Base-by-base conservation (phyloP, 768 basidiomycete genomes). In the Galerina marginata region DNA sequence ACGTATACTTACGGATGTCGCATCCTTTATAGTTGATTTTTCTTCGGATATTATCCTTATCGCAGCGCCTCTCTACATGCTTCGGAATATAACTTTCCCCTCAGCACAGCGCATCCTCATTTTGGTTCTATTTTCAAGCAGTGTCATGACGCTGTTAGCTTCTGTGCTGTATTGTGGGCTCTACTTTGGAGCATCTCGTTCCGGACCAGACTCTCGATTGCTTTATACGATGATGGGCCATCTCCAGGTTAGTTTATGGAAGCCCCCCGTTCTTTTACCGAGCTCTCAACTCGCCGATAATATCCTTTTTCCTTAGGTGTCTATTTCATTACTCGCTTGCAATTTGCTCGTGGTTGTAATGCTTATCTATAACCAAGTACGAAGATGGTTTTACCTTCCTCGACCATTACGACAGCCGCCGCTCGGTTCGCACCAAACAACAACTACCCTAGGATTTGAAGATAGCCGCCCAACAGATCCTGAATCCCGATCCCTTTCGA, bases 11-110 rank as follows among this genome's bases (percentile, higher is more conserved):
- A 6, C 9, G 7, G 29, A 33, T 6, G 9, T 23, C n/a, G 4
- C 52, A 16, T 50, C 39, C 44, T 7, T 2, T 25, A 29, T 10
- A 74, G 72, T 65, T n/a, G 71, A 74, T 51, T 54, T 72, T 29
- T n/a, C 63, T 10, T 66, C 69, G 9, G 74, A 74, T 59, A 59
- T 63, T 9, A 60, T 65, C 25, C 65, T 74, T 3, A 63, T 72
- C 38, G 39, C 51, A 16, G 66, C 70, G 23, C 74, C 74, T 6
- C 54, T 71, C 4, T 57, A 61, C 16, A 62, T 72, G 58, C 57
- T 75, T 14, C 67, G 69, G 67, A 64, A 59, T 16, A 54, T 70
- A 40, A 64, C 59, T 20, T 49, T 72, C 2, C 69, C 74, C 1
- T 56, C 50, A 25, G 44, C 33, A 15, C 63, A 72, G 36, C 66